phyloP scores from a whole-genome alignment of 208 protist genomes.

The Leishmania mexicana region DNA sequence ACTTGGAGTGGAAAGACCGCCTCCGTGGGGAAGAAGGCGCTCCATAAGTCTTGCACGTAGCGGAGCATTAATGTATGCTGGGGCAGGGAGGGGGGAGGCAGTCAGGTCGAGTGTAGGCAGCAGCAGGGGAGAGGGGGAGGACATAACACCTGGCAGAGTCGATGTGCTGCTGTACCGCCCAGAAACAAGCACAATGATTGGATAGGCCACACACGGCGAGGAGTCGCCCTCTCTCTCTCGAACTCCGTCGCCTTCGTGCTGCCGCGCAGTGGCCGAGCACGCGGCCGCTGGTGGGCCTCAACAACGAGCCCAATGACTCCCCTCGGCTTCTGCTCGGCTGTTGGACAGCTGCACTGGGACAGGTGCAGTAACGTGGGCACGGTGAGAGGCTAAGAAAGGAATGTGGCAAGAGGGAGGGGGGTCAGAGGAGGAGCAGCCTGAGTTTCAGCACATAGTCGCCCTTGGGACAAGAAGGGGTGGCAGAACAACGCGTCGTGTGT shows the following conservation, averaged over 20 bases:
- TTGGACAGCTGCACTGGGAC: background rate
- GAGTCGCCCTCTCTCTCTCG: background rate
- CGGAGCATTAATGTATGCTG: conserved; percentile 24
- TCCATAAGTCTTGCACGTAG: conserved; percentile 37
- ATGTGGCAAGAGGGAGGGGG: background rate
- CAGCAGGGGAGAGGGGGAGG: too few relatives aligned
- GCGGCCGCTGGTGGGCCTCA: background rate
- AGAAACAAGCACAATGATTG: background rate
- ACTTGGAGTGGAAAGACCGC: conserved; percentile 39
- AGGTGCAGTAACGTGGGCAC: background rate
- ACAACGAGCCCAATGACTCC: background rate
- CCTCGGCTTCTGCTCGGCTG: background rate
- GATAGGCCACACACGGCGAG: background rate
- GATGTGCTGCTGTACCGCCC: background rate
- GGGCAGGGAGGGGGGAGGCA: background rate
- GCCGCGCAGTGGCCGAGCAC: background rate
- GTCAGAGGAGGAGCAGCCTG: background rate
- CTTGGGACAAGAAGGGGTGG: background rate
- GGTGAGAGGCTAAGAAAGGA: background rate
- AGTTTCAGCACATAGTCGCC: background rate
- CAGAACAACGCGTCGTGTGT: background rate
- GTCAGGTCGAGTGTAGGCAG: background rate
- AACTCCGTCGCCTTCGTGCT: background rate
- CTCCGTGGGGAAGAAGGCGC: conserved; percentile 41
- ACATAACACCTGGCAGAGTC: background rate